These are phyloP conservation scores for Naematelia encephala DNA, from an alignment of 768 basidiomycete species.

Conservation along the genomic window DNA sequence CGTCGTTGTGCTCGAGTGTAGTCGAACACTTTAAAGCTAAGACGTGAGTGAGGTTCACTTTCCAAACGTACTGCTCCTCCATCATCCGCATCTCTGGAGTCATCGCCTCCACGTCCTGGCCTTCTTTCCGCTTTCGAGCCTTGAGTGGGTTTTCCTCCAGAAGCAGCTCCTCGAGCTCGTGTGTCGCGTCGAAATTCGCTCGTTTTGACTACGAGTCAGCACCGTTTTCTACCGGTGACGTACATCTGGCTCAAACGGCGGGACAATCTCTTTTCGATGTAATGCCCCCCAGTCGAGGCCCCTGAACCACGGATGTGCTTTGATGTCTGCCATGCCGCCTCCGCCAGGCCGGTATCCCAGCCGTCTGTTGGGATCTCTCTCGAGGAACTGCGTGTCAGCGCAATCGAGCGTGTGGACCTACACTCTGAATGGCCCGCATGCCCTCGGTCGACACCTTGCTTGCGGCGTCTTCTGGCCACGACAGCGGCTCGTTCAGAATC, in stretches of 20 bases:
- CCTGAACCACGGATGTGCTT: conserved; percentile 78
- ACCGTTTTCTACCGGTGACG: conserved; percentile 50
- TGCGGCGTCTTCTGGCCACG: conserved; percentile 86
- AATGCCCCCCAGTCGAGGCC: conserved; percentile 75
- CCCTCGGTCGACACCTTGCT: conserved; percentile 72
- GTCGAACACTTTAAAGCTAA: conserved; percentile 85
- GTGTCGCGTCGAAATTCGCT: conserved; percentile 97
- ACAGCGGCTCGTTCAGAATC: conserved; percentile 79
- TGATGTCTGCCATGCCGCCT: conserved; percentile 75
- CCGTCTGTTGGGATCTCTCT: conserved; percentile 75
- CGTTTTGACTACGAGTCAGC: conserved; percentile 73
- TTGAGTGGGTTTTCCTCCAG: conserved; percentile 96
- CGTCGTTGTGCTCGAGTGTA: conserved; percentile 87
- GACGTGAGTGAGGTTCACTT: conserved; percentile 7
- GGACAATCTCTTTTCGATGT: conserved; percentile 61
- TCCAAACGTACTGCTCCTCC: conserved; percentile 84
- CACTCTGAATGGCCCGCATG: conserved; percentile 73
- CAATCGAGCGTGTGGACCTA: conserved; percentile 53
- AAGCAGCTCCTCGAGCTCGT: conserved; percentile 91
- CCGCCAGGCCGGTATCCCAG: conserved; percentile 73
- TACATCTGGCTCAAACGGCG: conserved; percentile 91
- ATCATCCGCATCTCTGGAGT: conserved; percentile 92
- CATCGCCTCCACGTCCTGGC: conserved; percentile 78
- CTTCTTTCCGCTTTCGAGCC: conserved; percentile 84
- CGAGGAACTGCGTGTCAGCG: conserved; percentile 63